These are phyloP conservation scores for Fragaria nilgerrensis DNA, from an alignment of 306 rosid genomes.

Conservation along the genomic window DNA sequence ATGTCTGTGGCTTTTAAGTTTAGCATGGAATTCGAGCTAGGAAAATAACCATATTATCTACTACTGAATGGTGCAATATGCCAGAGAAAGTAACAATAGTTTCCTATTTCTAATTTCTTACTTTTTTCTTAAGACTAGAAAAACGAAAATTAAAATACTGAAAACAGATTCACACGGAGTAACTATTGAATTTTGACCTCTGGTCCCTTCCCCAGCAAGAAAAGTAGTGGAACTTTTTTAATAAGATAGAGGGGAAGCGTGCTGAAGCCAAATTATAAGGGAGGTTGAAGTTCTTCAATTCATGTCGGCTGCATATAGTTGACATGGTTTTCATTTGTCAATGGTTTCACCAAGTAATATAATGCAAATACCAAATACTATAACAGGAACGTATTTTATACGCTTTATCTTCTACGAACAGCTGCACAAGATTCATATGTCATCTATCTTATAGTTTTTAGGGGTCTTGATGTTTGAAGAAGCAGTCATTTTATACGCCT, in stretches of 20 bases:
- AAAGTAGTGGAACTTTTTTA: not conserved
- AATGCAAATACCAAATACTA: not conserved
- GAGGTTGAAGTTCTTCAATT: not conserved
- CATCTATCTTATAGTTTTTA: not conserved
- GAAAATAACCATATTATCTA: not conserved
- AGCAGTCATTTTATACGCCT: not conserved
- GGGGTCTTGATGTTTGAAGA: not conserved
- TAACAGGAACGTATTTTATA: constrained; percentile 5
- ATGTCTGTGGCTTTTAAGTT: not conserved
- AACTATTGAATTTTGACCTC: constrained; percentile 12
- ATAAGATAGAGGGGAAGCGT: not conserved
- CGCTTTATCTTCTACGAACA: not conserved
- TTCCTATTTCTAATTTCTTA: not conserved
- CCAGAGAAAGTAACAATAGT: not conserved
- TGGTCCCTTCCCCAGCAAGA: constrained; percentile 1
- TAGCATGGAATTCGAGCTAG: not conserved
- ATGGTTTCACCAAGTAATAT: not conserved
- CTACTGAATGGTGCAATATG: not conserved
- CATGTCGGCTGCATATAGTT: not conserved
- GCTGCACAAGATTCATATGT: constrained; percentile 18
- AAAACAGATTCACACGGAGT: not conserved
- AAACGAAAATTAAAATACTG: not conserved
- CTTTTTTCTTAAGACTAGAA: not conserved
- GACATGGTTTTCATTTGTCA: constrained; percentile 2
- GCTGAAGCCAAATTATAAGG: not conserved